Base-by-base conservation (phyloP, 257 asterid genomes). In the Solanum corneliomulleri region DNA sequence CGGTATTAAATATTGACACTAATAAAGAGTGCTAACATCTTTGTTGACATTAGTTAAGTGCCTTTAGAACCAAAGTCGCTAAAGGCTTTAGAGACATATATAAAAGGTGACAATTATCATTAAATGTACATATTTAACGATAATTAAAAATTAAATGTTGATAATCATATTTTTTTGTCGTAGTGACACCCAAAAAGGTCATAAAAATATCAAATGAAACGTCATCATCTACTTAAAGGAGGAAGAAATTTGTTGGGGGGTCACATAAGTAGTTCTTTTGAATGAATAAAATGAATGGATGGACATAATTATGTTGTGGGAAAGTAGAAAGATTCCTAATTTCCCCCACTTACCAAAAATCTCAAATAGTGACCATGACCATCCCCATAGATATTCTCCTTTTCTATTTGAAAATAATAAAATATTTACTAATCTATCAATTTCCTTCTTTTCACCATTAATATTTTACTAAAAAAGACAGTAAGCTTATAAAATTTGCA, bases 261-360 rank as follows among this genome's bases (percentile, higher is more conserved):
- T 58, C 68, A 58, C 68, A 21, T 58, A 58, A 58, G 68, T 58
- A 29, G 62, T 52, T 58, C n/a, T 58, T 77, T 77, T 77, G 83
- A 77, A 77, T 42, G 83, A 77, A 77, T 77, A 77, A 77, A 44
- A 77, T 21, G 83, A 77, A 77, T 77, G 83, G 83, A 42, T 77
- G 83, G 83, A 77, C 58, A 77, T 77, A 77, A 75, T 45, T 77
- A 77, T 77, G 58, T 25, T 44, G 18, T 77, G 20, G 62, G 62
- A 77, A 77, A 77, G 83, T 77, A 77, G 13, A 77, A 27, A 44
- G 83, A 77, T 77, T 77, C 83, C 83, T 10, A 44, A 76, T 76
- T 76, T 76, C 21, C 83, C 83, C 83, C 83, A 77, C 83, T 77
- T 77, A 27, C 23, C 62, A 42, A 77, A 77, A 77, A 77, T 77